phyloP scores from a whole-genome alignment of 1,284 basidiomycete species.

The Leccinum angustisporum region DNA sequence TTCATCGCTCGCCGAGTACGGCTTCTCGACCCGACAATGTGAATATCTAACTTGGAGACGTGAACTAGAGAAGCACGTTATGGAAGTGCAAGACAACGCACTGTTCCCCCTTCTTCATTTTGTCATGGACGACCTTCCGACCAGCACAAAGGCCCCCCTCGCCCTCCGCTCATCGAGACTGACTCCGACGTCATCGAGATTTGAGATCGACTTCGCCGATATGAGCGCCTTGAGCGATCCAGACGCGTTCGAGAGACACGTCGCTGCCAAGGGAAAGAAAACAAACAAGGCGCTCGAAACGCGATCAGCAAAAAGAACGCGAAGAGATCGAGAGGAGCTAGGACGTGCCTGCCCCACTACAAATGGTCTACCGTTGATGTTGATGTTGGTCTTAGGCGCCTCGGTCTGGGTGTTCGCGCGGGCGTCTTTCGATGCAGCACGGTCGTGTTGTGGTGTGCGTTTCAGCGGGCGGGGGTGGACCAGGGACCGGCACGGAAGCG shows the following conservation, averaged over 20 bases:
- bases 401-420: too few species aligned
- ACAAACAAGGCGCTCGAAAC: slow-evolving; percentile 39
- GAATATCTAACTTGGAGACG: slow-evolving; percentile 95
- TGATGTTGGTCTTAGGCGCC: too few species aligned
- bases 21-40: slow-evolving; percentile 75
- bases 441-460: slow-evolving; percentile 3
- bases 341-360: slow-evolving; percentile 45
- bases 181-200: slow-evolving; percentile 64
- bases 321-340: slow-evolving; percentile 61
- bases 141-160: slow-evolving; percentile 89
- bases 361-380: slow-evolving; percentile 20
- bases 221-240: slow-evolving; percentile 67
- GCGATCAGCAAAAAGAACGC: slow-evolving; percentile 42
- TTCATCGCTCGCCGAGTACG: slow-evolving; percentile 73
- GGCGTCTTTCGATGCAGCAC: slow-evolving; percentile 1
- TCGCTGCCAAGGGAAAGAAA: slow-evolving; percentile 30
- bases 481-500: too few species aligned
- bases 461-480: too few species aligned
- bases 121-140: slow-evolving; percentile 95
- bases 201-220: slow-evolving; percentile 67
- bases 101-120: slow-evolving; percentile 97
- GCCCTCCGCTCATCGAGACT: slow-evolving; percentile 39
- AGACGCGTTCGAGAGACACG: slow-evolving; percentile 43
- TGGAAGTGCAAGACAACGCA: slow-evolving; percentile 93
- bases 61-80: slow-evolving; percentile 91